Base-by-base conservation (phyloP, 2,329 filamentous ascomycete genomes). In the Diplodia scrobiculata region DNA sequence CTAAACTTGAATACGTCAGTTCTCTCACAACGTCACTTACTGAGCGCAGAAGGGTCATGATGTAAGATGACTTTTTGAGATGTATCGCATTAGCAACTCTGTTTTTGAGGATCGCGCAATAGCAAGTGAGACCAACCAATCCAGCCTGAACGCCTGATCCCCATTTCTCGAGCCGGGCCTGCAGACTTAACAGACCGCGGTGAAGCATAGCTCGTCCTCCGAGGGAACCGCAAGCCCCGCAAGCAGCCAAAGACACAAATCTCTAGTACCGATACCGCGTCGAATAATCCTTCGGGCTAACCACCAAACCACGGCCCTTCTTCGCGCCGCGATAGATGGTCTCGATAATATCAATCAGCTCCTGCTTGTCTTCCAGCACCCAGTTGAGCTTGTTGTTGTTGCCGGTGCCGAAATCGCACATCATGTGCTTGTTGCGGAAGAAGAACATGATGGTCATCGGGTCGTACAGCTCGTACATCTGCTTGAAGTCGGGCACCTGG, bases 311-410 rank as follows among this genome's bases (percentile, higher is more conserved):
- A 63, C 94, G 84, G 0, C 96, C 95, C 82, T 99, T 99, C 85
- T 97, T 98, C 36, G 95, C 95, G n/a, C 95, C 95, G 67, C 93
- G 89, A 77, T 98, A 99, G 68, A 99, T 93, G 4, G 93, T 97
- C 84, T 99, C 95, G 75, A 98, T 89, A 71, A 99, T 99, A 79
- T 99, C 95, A 74, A 99, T 96, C 73, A 99, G 83, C 81, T 99
- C 95, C 78, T 98, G 94, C 81, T 99, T 98, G 76, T 99, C 94
- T 79, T 98, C 93, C 63, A 96, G 83, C 55, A 97, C 91, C 89
- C 92, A 97, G 77, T 97, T 97, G 71, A 97, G 83, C 79, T 98
- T 98, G 79, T 99, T 99, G 79, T 99, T 99, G 81, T 99, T 97
- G 70, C 55, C 95, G 1, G 95, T 99, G 51, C 93, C 94, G 72